Percentiles rank a stretch among this genome's conserved stretches.
These are phyloP conservation scores for Syzygium malaccense DNA, from an alignment of 441 rosid species.

Conservation along the genomic window DNA sequence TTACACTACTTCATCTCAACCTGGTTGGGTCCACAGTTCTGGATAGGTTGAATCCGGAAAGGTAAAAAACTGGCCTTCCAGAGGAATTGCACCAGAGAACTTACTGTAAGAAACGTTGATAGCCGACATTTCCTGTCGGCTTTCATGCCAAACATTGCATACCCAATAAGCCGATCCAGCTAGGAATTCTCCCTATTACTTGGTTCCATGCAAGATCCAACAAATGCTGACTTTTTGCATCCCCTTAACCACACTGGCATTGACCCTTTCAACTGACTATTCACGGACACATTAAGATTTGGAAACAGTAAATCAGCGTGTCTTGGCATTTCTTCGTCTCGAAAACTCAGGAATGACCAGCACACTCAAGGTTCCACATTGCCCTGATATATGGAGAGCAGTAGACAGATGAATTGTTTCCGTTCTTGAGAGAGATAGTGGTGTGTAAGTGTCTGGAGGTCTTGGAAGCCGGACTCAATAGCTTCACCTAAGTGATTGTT, in stretches of 20 bases:
- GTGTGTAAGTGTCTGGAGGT: background rate
- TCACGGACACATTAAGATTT: background rate
- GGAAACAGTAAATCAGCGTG: background rate
- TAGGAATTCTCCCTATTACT: background rate
- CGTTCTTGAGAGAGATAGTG: background rate
- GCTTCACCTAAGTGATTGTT: background rate
- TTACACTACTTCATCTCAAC: background rate
- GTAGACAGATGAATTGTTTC: background rate
- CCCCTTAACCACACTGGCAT: background rate
- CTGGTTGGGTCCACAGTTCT: background rate
- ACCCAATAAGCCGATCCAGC: background rate
- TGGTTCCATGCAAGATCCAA: background rate
- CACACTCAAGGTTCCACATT: background rate
- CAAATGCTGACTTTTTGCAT: background rate
- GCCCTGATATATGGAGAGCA: background rate
- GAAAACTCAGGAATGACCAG: background rate
- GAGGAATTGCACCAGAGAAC: background rate
- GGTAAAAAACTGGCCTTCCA: background rate
- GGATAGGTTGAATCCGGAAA: background rate
- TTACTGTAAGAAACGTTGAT: background rate
- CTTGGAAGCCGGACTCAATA: background rate
- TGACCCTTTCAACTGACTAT: background rate
- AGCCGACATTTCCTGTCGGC: background rate
- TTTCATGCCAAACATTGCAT: background rate
- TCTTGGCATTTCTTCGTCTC: background rate